Percentiles rank a stretch among this genome's conserved stretches.
Conservation (phyloP, 2,329 filamentous ascomycete genomes). For the Hypomyces rosellus region DNA sequence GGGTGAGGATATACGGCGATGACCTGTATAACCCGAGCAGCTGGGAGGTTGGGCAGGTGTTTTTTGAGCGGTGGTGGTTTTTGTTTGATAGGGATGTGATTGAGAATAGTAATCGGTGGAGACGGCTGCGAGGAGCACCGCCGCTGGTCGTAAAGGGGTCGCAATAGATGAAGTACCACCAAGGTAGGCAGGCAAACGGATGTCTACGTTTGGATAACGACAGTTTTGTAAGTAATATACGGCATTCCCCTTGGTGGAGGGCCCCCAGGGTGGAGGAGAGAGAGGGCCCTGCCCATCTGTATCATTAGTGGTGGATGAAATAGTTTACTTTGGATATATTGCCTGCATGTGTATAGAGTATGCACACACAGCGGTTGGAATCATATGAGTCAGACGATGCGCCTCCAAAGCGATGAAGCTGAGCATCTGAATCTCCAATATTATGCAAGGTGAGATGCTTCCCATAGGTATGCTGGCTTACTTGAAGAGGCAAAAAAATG, state of each 20-base stretch:
- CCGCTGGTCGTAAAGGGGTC: slow-evolving; percentile 17
- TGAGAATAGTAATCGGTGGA: slow-evolving; percentile 47
- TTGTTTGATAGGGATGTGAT: slow-evolving; percentile 48
- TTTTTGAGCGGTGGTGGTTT: slow-evolving; percentile 57
- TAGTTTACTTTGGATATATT: too few relatives aligned
- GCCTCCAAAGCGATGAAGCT: too few relatives aligned
- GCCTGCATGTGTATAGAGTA: too few relatives aligned
- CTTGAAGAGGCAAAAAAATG: too few relatives aligned
- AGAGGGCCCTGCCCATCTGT: too few relatives aligned
- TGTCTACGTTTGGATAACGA: not conserved
- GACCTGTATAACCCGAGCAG: slow-evolving; percentile 42
- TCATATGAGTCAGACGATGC: too few relatives aligned
- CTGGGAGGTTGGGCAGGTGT: slow-evolving; percentile 54
- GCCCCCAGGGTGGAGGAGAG: too few relatives aligned
- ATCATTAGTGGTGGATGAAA: too few relatives aligned
- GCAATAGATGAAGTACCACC: not conserved
- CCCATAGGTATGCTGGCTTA: too few relatives aligned
- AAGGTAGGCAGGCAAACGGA: not conserved
- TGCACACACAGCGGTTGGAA: too few relatives aligned
- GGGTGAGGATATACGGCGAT: slow-evolving; percentile 41
- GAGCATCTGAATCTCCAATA: too few relatives aligned
- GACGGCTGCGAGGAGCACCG: slow-evolving; percentile 39
- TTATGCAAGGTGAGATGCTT: too few relatives aligned
- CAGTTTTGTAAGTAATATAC: not conserved
- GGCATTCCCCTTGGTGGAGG: not conserved